Evolutionary conservation across 2,329 filamentous ascomycete species (phyloP).

Genomic region (Pestalotiopsis sp.): DNA sequence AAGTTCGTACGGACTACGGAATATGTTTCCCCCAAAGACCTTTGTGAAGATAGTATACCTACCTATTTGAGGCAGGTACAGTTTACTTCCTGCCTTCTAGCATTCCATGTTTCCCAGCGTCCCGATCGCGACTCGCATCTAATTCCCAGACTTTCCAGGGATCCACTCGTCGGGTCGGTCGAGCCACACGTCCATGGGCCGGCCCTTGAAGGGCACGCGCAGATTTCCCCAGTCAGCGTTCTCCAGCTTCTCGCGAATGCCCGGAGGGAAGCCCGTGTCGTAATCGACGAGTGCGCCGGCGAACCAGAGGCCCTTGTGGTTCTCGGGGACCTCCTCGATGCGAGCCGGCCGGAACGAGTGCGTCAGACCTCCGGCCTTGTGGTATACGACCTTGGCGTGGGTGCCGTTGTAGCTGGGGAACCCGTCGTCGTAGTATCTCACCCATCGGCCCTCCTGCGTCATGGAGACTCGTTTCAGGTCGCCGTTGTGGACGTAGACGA

Average conservation of each 20-base stretch:
- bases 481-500: constrained; percentile 30
- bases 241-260: not conserved
- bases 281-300: not conserved
- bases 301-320: not conserved
- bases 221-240: not conserved
- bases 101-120: too few species aligned
- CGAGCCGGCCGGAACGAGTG: constrained; percentile 33
- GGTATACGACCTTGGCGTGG: constrained; percentile 33
- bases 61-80: too few species aligned
- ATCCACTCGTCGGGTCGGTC: too few species aligned
- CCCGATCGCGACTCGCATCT: too few species aligned
- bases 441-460: constrained; percentile 27
- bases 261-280: not conserved
- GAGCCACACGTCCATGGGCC: too few species aligned
- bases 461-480: constrained; percentile 20
- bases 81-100: too few species aligned
- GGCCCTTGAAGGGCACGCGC: too few species aligned
- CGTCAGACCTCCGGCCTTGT: constrained; percentile 31
- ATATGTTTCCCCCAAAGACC: too few species aligned
- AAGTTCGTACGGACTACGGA: too few species aligned
- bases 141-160: too few species aligned
- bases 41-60: too few species aligned
- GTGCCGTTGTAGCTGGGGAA: constrained; percentile 30
- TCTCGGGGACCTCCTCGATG: constrained; percentile 18
- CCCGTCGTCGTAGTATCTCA: constrained; percentile 23